A percentile compares a stretch with the other conserved stretches of the same genome.
phyloP scores from a whole-genome alignment of 192 early-diverging fungal species.

The Coemansia sp. region DNA sequence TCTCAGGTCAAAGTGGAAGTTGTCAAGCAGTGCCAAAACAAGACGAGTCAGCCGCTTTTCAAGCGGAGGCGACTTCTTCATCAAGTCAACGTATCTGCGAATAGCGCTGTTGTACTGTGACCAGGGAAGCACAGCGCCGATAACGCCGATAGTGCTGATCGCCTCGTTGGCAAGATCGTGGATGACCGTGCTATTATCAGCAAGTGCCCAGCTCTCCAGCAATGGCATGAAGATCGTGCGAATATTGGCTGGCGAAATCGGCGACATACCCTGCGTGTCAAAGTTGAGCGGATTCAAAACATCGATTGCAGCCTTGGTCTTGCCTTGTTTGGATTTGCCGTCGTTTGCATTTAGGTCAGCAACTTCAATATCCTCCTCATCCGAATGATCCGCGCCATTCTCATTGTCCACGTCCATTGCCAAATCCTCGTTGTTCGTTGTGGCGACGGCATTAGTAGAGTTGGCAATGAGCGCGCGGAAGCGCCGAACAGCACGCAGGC shows the following conservation, averaged over 20 bases:
- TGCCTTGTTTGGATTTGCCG: not conserved
- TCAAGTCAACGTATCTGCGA: conserved; percentile 69
- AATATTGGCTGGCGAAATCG: conserved; percentile 41
- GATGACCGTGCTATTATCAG: conserved; percentile 65
- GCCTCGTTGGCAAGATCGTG: conserved; percentile 84
- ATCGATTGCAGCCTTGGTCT: not conserved
- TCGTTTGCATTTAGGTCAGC: conserved; percentile 6
- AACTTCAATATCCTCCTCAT: not conserved
- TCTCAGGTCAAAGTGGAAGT: conserved; percentile 89
- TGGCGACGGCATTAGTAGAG: conserved; percentile 1
- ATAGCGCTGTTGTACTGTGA: conserved; percentile 77
- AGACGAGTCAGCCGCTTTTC: conserved; percentile 86
- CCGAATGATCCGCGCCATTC: not conserved
- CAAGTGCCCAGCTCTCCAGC: conserved; percentile 86
- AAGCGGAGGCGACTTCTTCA: conserved; percentile 65
- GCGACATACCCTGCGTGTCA: conserved; percentile 19
- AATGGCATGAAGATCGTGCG: conserved; percentile 73
- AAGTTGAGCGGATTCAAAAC: conserved; percentile 28
- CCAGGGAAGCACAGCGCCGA: conserved; percentile 79
- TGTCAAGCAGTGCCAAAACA: conserved; percentile 80
- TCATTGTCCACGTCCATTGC: conserved; percentile 41
- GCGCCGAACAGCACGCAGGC: conserved; percentile 78
- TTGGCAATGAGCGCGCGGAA: conserved; percentile 57
- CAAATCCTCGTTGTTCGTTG: not conserved
- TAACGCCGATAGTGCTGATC: conserved; percentile 71